Base-by-base conservation (phyloP, 2,329 filamentous ascomycete species). In the Aspergillus floridensis region DNA sequence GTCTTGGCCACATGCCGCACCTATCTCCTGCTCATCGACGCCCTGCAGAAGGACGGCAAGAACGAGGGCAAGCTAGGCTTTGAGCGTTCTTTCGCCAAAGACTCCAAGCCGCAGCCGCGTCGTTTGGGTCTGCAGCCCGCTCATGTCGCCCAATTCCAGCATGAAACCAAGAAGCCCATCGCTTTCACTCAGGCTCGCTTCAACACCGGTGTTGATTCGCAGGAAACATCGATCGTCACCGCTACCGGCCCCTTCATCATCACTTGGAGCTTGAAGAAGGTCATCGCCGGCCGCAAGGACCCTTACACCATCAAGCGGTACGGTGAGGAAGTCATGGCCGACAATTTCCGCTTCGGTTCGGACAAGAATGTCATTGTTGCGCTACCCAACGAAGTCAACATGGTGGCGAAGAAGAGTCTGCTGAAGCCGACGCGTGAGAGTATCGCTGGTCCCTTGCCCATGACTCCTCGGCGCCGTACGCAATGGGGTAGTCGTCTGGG, bases 341-440 rank as follows among this genome's bases (percentile, higher is more conserved):
- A 99, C 75, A 96, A 99, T 75, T 99, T 99, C 86, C 92, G 95
- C 70, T 99, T 92, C 71, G 93, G 93, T 50, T 93, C 89, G 5
- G 95, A 99, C 76, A 96, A 96, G 85, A 97, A 97, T 70, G 92
- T 99, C 69, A 96, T 99, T 70, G 93, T 99, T 38, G 95, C 95
- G 0, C 80, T 99, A 64, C 93, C 95, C 2, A 96, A 99, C 72
- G 93, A 98, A 75, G 95, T 99, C 66, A 96, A 97, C 76, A 98
- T 98, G 93, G 91, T 99, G 12, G 89, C 88, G 49, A 93, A 93
- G 76, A 85, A 89, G 68, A 88, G 87, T 59, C 84, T 99, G 71
- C 91, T 91, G 81, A 88, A 88, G 70, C 92, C 93, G 1, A 98
- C 95, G 0, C 82, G 95, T 41, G 92, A 99, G 80, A 97, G 92